A percentile compares a stretch with the other conserved stretches of the same genome.
These are phyloP conservation scores for Gracilaria domingensis DNA, from an alignment of 23 red algal species.

Conservation along the genomic window DNA sequence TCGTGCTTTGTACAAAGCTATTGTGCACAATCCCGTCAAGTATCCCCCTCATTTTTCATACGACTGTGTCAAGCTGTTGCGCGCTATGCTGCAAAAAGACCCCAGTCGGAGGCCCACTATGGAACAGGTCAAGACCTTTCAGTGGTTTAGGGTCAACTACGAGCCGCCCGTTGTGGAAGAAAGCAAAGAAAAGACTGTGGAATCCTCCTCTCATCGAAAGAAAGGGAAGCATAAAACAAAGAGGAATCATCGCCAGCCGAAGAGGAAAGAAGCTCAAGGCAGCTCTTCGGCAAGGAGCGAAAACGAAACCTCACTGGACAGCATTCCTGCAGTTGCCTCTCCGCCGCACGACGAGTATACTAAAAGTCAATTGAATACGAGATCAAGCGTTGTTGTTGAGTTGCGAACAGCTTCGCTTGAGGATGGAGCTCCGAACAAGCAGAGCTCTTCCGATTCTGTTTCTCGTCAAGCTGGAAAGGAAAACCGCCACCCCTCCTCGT, in stretches of 20 bases:
- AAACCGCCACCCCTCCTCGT: not conserved
- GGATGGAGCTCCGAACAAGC: not conserved
- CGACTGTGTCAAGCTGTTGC: constrained; percentile 65
- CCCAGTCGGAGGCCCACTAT: constrained; percentile 63
- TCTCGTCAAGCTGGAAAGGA: not conserved
- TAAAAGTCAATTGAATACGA: not conserved
- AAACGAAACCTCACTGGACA: not conserved
- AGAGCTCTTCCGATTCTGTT: not conserved
- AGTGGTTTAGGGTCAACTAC: constrained; percentile 84
- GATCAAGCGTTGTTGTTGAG: constrained; percentile 8
- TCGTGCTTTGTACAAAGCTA: constrained; percentile 58
- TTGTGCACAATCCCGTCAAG: constrained; percentile 55
- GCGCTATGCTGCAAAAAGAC: constrained; percentile 82
- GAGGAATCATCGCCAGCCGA: not conserved
- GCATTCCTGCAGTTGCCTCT: not conserved
- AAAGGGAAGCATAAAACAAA: not conserved
- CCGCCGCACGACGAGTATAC: not conserved
- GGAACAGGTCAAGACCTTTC: constrained; percentile 76
- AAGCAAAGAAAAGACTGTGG: not conserved
- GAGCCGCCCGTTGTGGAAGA: constrained; percentile 41
- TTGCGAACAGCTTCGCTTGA: not conserved
- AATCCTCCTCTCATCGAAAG: constrained; percentile 15
- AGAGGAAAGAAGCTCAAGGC: not conserved
- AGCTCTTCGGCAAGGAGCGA: not conserved
- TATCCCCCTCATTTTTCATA: constrained; percentile 69